phyloP scores from a whole-genome alignment of 306 rosid species.

The Castanopsis chinensis region DNA sequence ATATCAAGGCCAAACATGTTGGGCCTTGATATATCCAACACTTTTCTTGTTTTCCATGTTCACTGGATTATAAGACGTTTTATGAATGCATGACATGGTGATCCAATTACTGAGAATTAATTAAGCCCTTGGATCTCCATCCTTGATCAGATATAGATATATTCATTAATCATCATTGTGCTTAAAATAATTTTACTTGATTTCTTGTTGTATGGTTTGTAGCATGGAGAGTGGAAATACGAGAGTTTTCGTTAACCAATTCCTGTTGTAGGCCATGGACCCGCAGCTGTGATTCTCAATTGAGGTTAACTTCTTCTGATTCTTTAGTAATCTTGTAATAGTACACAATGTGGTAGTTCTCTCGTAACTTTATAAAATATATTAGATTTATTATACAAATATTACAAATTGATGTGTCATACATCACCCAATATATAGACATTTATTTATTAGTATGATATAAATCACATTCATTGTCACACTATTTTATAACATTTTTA shows the following conservation, averaged over 20 bases:
- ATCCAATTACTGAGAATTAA: not conserved
- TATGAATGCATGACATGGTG: constrained; percentile 26
- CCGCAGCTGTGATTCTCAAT: not conserved
- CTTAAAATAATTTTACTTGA: not conserved
- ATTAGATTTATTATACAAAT: too few species aligned
- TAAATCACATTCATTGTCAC: too few species aligned
- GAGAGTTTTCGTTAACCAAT: not conserved
- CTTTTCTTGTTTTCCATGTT: constrained; percentile 42
- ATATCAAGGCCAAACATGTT: too few species aligned
- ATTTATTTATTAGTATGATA: too few species aligned
- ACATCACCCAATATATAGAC: too few species aligned
- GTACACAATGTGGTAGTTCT: too few species aligned
- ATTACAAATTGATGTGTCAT: too few species aligned
- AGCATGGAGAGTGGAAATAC: not conserved
- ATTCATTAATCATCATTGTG: not conserved
- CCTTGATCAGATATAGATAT: not conserved
- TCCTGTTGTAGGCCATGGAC: not conserved
- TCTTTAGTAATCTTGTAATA: too few species aligned
- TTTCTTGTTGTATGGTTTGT: not conserved
- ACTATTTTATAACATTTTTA: too few species aligned
- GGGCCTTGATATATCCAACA: not conserved
- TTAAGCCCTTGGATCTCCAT: not conserved
- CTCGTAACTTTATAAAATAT: too few species aligned
- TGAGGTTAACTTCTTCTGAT: not conserved
- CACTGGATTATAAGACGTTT: constrained; percentile 63